Base-by-base conservation (phyloP, 1,139 yeast genomes). In the Kluyveromyces sp. region DNA sequence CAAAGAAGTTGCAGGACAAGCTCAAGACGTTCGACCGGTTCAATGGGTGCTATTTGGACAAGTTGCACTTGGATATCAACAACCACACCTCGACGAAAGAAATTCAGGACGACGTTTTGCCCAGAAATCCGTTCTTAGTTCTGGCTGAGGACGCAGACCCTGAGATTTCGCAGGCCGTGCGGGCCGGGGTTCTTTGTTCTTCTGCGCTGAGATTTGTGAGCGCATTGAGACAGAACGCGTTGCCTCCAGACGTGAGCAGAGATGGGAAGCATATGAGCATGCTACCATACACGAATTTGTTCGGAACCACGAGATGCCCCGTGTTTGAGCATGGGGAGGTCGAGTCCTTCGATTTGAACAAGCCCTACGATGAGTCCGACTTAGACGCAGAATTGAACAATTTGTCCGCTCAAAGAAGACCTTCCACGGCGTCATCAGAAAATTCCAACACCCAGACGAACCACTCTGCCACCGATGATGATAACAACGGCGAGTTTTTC, bases 101-200 rank as follows among this genome's bases (percentile, higher is more conserved):
- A 40, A 78, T 81, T 50, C 84, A 84, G 25, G 84, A 80, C 12
- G 83, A 80, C 53, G 78, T 83, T 1, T 66, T 83, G 42, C 94
- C 94, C 3, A 67, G 89, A 48, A 83, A 83, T 55, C 94, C 94
- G 0, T 83, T 80, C 53, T 69, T 83, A 52, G 74, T 83, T 7
- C 62, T 83, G 26, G 87, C 82, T 51, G 83, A 82, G 56, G 94
- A 83, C 53, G 88, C 89, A 0, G 71, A 77, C 51, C 75, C 72
- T 46, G 78, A 80, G 28, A 67, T 86, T 4, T 69, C 74, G 46
- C 92, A 83, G 63, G 68, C 77, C 3, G 81, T 78, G 49, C 63
- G 89, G 39, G 79, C 88, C 3, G 80, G 88, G 2, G 80, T 75
- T 33, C 65, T 83, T 53, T 71, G 82, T 36, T 74, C 78, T 47